Evolutionary conservation across 2,329 filamentous ascomycete species (phyloP).

Genomic region (Claviceps citrina): DNA sequence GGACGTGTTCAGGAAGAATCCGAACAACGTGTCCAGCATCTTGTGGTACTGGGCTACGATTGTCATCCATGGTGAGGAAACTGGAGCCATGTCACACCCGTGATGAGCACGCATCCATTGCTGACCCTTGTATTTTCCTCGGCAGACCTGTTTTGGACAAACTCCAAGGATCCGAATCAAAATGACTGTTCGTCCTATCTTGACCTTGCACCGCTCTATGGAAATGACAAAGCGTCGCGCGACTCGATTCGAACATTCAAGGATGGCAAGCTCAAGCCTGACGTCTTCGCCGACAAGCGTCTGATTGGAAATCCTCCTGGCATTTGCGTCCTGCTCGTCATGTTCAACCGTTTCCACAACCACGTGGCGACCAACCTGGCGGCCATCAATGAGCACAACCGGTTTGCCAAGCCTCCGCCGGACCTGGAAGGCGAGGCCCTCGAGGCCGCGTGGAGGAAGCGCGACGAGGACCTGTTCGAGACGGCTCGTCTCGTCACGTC

Average conservation of each 20-base stretch:
- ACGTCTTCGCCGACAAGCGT: conserved; percentile 56
- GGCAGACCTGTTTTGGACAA: conserved; percentile 53
- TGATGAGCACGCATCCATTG: too few species aligned
- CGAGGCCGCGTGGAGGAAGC: conserved; percentile 44
- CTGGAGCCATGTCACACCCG: neutral
- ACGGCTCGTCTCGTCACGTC: conserved; percentile 60
- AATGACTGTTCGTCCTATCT: conserved; percentile 58
- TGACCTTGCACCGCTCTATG: conserved; percentile 57
- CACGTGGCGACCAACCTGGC: conserved; percentile 65
- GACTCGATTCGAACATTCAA: conserved; percentile 53
- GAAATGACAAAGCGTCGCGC: conserved; percentile 50
- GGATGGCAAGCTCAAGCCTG: conserved; percentile 56
- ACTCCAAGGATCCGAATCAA: conserved; percentile 40
- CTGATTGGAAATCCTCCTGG: conserved; percentile 57
- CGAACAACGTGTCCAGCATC: conserved; percentile 57
- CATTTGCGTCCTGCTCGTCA: conserved; percentile 55
- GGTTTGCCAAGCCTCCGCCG: conserved; percentile 52
- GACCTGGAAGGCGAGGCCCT: conserved; percentile 33
- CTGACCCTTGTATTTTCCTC: neutral
- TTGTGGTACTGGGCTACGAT: conserved; percentile 61
- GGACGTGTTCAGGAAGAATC: conserved; percentile 38
- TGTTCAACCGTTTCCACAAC: conserved; percentile 81
- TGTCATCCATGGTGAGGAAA: conserved; percentile 48
- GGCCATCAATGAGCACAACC: conserved; percentile 68
- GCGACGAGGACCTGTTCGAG: conserved; percentile 67